These are phyloP conservation scores for Lycium barbarum DNA, from an alignment of 257 asterid genomes.

Conservation along the genomic window DNA sequence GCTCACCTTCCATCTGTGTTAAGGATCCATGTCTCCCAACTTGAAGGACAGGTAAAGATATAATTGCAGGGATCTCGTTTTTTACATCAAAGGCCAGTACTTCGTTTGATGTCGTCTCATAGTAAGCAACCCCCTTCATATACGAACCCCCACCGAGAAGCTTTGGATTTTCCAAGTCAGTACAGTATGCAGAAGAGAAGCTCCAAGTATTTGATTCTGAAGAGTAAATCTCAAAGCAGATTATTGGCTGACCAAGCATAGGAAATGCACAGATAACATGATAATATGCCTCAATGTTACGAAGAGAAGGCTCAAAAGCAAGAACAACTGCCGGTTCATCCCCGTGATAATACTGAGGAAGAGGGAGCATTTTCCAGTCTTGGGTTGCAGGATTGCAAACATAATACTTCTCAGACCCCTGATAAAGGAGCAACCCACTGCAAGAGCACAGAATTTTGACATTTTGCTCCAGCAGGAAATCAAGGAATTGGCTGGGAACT, in stretches of 20 bases:
- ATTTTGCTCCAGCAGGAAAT: conserved; percentile 36
- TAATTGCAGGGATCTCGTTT: conserved; percentile 36
- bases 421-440: conserved; percentile 53
- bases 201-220: conserved; percentile 45
- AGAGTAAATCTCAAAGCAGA: conserved; percentile 50
- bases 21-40: conserved; percentile 38
- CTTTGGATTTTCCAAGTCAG: conserved; percentile 31
- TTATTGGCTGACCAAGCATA: conserved; percentile 26
- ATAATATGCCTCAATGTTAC: conserved; percentile 43
- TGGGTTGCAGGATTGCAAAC: conserved; percentile 58
- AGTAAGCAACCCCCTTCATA: conserved; percentile 54
- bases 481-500: conserved; percentile 38
- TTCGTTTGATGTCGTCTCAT: conserved; percentile 36
- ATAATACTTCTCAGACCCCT: conserved; percentile 36
- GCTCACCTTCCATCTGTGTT: conserved; percentile 50
- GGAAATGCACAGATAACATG: conserved; percentile 46
- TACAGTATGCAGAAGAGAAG: background rate
- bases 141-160: conserved; percentile 42
- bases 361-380: conserved; percentile 46
- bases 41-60: conserved; percentile 32
- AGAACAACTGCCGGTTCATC: conserved; percentile 43
- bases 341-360: conserved; percentile 40
- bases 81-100: conserved; percentile 48
- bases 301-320: conserved; percentile 49
- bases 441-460: conserved; percentile 43